Base-by-base conservation (phyloP, 139 green algal species). In the Diplosphaera chodatii region DNA sequence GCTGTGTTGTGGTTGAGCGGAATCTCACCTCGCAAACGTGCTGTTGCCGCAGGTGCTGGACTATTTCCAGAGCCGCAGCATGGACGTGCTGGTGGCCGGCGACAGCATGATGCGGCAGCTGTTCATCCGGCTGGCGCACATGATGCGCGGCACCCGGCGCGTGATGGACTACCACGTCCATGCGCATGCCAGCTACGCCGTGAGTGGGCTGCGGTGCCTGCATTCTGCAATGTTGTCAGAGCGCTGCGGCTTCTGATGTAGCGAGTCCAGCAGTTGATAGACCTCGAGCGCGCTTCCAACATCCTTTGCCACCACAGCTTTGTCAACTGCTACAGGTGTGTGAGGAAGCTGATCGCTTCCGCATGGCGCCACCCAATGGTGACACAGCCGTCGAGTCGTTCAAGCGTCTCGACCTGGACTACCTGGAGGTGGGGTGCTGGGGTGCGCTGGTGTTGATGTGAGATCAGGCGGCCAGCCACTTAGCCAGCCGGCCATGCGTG, bases 101-200 rank as follows among this genome's bases (percentile, higher is more conserved):
- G 70, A 76, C 70, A 71, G 55, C 59, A 76, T 76, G 70, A 76
- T 76, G 70, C 55, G 70, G 15, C 70, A 76, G 20, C 55, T 76
- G 67, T 76, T 63, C 70, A 33, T 76, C 29, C 67, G 70, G 41
- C 30, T 76, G 48, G 70, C 73, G 48, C 56, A 64, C 34, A 76
- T 76, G 70, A 76, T 76, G 29, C 59, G 70, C 30, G 70, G 70
- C 18, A 31, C 69, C 29, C 55, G 70, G 29, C 55, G 70, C n/a
- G 29, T 76, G 0, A 30, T 76, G 66, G 70, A 76, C 59, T 76
- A 76, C 56, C 70, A 76, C 59, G 31, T 68, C 32, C 70, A 76
- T n/a, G 32, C 70, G 20, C 59, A 76, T 30, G 70, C 70, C 22
- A 48, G 40, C 63, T 76, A 76, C 59, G 28, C 65, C 21, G 48